Evolutionary conservation across 2,329 filamentous ascomycete species (phyloP).

Genomic region (Clonostachys rosea): DNA sequence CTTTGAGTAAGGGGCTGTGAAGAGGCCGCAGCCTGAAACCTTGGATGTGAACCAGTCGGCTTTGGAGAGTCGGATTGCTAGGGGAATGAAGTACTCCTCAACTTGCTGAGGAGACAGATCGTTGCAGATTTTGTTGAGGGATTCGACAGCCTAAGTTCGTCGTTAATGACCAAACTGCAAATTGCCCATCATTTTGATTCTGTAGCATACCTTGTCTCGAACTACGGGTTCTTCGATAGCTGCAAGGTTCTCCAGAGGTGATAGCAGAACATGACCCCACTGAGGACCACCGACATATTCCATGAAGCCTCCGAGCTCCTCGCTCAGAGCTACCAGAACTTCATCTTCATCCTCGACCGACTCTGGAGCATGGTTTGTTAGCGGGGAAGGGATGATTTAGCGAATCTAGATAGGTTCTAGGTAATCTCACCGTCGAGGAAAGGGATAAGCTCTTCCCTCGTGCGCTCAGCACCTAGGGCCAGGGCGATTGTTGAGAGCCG

Average conservation of each 20-base stretch:
- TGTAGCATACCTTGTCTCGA: slow-evolving; percentile 78
- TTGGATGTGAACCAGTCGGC: slow-evolving; percentile 99
- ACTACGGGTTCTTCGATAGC: slow-evolving; percentile 98
- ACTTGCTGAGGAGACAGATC: slow-evolving; percentile 88
- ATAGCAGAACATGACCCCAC: slow-evolving; percentile 92
- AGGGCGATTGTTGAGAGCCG: slow-evolving; percentile 97
- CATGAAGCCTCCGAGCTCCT: slow-evolving; percentile 93
- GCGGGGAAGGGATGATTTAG: slow-evolving; percentile 6
- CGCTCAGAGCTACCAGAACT: slow-evolving; percentile 92
- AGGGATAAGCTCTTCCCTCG: slow-evolving; percentile 96
- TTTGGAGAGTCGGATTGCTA: slow-evolving; percentile 93
- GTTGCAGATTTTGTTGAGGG: slow-evolving; percentile 97
- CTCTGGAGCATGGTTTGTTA: slow-evolving; percentile 50
- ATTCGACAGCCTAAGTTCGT: slow-evolving; percentile 81
- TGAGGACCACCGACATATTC: slow-evolving; percentile 96
- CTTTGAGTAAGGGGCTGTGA: slow-evolving; percentile 89
- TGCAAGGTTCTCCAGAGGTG: slow-evolving; percentile 94
- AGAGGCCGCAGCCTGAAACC: slow-evolving; percentile 94
- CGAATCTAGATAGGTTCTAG: neutral
- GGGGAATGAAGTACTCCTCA: slow-evolving; percentile 95
- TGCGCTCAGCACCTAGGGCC: slow-evolving; percentile 91
- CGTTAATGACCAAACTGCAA: neutral
- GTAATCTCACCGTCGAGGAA: slow-evolving; percentile 86
- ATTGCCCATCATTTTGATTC: neutral
- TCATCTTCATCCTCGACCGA: slow-evolving; percentile 99